Evolutionary conservation across 2,329 filamentous ascomycete species (phyloP).

Genomic region (Mycosphaerella sp.): DNA sequence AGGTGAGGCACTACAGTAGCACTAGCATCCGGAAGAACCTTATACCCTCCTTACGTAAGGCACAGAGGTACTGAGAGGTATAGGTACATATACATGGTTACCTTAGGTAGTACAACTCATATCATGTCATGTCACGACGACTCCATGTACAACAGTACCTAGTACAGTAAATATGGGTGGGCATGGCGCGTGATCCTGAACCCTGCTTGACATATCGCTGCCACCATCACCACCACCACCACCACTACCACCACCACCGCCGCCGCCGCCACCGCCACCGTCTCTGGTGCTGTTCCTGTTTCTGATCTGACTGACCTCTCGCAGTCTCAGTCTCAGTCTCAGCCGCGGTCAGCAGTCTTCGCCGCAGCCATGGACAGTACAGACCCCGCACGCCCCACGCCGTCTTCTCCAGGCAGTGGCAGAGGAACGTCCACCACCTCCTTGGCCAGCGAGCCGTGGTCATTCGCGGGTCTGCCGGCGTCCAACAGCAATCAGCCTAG

Average conservation of each 20-base stretch:
- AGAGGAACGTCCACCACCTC: background rate
- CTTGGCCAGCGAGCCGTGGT: slow-evolving; percentile 14
- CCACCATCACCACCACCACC: background rate
- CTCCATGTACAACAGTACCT: no score
- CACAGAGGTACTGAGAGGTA: no score
- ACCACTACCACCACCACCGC: background rate
- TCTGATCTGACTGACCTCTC: background rate
- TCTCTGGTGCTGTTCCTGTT: background rate
- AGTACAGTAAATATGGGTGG: no score
- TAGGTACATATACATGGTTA: no score
- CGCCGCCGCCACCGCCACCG: no score
- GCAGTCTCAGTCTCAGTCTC: background rate
- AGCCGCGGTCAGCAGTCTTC: background rate
- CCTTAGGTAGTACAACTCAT: no score
- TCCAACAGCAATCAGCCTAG: slow-evolving; percentile 7
- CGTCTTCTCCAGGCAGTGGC: background rate
- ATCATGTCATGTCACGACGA: no score
- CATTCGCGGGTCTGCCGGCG: slow-evolving; percentile 10
- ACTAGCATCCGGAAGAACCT: no score
- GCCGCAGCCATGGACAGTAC: slow-evolving; percentile 3
- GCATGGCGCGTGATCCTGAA: background rate
- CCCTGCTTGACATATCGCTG: background rate
- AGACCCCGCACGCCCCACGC: background rate
- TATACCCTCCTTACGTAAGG: no score
- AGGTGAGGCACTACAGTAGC: no score